Conservation (phyloP, 1,284 basidiomycete species). For the Phenoliferia sp. region DNA sequence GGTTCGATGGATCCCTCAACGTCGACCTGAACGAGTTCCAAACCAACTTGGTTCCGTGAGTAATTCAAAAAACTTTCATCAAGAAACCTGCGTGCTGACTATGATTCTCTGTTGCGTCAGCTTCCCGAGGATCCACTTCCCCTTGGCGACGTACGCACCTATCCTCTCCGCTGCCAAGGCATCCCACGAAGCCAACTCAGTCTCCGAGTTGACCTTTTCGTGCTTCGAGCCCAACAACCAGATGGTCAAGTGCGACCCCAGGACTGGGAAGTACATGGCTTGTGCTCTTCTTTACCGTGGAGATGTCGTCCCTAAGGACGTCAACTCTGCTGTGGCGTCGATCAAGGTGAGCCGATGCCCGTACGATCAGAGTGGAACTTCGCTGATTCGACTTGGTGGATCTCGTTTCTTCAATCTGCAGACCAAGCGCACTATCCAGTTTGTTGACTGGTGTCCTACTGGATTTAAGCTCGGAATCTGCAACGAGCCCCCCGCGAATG, state of each 20-base stretch:
- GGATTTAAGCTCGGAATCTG: slow-evolving; percentile 97
- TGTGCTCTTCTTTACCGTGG: slow-evolving; percentile 46
- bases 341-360: no score
- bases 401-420: no score
- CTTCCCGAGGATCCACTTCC: slow-evolving; percentile 89
- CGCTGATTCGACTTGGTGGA: not conserved
- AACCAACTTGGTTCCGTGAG: slow-evolving; percentile 49
- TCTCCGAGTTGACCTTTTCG: slow-evolving; percentile 81
- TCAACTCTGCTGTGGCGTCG: slow-evolving; percentile 83
- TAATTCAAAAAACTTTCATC: not conserved
- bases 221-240: slow-evolving; percentile 82
- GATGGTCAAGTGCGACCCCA: slow-evolving; percentile 97
- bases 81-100: not conserved
- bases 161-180: slow-evolving; percentile 77
- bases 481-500: slow-evolving; percentile 85
- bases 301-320: slow-evolving; percentile 96
- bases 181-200: slow-evolving; percentile 94
- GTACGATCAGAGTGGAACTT: slow-evolving; percentile 49
- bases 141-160: slow-evolving; percentile 91
- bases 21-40: slow-evolving; percentile 99
- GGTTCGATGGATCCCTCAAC: slow-evolving; percentile 96
- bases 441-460: slow-evolving; percentile 96
- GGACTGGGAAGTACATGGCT: slow-evolving; percentile 82
- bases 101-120: not conserved
- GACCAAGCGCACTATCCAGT: slow-evolving; percentile 75